Percentiles rank a stretch among this genome's conserved stretches.
These are phyloP conservation scores for Bromus sterilis DNA, from an alignment of 176 grass and related monocot genomes.

Conservation along the genomic window DNA sequence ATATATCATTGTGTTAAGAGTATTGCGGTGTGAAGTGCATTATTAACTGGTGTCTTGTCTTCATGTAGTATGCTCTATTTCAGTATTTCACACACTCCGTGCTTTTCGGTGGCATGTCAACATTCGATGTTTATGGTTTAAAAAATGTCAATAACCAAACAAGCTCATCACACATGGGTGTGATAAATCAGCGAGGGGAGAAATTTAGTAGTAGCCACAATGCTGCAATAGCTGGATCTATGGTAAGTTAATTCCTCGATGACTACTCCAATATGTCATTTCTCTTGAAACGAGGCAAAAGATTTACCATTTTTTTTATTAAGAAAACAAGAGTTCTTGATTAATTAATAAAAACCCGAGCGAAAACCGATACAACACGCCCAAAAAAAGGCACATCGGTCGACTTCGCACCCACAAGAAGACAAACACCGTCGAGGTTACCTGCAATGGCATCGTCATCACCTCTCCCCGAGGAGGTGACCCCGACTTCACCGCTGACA, in stretches of 20 bases:
- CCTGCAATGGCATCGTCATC: too few relatives aligned
- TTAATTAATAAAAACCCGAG: too few relatives aligned
- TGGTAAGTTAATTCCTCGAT: not conserved
- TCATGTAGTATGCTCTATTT: not conserved
- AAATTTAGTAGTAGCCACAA: not conserved
- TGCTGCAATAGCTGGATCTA: slow-evolving; percentile 1
- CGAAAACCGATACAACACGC: too few relatives aligned
- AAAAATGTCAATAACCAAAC: not conserved
- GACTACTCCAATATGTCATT: not conserved
- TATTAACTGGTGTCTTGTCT: not conserved
- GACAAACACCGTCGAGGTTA: too few relatives aligned
- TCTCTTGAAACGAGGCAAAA: too few relatives aligned
- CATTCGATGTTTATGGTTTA: not conserved
- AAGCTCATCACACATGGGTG: not conserved
- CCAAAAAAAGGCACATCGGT: too few relatives aligned
- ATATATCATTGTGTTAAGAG: not conserved
- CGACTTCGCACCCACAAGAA: too few relatives aligned
- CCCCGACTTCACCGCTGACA: too few relatives aligned
- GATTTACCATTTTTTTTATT: too few relatives aligned
- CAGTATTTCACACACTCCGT: not conserved
- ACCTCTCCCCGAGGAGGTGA: too few relatives aligned
- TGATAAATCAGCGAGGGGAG: not conserved
- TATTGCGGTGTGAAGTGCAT: not conserved
- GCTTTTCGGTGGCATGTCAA: not conserved
- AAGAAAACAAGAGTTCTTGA: too few relatives aligned